Evolutionary conservation across 495 filamentous ascomycete genomes (phyloP), one percentile per base, ranked within the genome.

Genomic region (Daldinia concentrica): DNA sequence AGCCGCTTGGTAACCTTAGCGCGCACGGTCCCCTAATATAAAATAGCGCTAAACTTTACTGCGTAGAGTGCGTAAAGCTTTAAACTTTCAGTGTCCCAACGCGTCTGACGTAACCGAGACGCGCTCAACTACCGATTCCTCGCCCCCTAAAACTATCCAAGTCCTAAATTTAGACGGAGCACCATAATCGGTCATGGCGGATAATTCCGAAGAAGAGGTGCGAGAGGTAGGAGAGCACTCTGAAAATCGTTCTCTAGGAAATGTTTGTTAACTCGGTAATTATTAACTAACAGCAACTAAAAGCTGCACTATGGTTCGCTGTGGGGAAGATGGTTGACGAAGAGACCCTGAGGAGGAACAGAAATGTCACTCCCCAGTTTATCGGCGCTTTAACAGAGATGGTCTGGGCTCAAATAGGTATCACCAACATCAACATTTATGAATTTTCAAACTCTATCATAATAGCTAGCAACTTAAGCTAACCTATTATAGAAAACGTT

Each of bases 301-400:
- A 99, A 86, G 89, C 93, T 57, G 92, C 93, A 34, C 87, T 99
- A n/a, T 98, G 94, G 94, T 92, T 91, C 77, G 86, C 88, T 22
- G 89, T 97, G 66, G 94, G 94, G 76, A 91, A 93, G 77, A 93
- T 93, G 54, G 91, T 97, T 51, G 95, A 98, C 78, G 89, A 94
- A 68, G 93, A 97, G 77, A 91, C 89, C 30, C 80, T 95, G 37
- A 84, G 84, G 26, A 83, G 91, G 12, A 90, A 91, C 74, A 85
- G 91, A 65, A 97, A 95, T 79, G 93, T 94, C 2, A 98, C 94
- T 1, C 94, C 94, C 6, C 94, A 98, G 76, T 99, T 98, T 80
- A 98, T 97, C 73, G 94, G 89, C 9, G 93, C 93, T 0, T 80
- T 98, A 77, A 96, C 92, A 0, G 94, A 98, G 81, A 85, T 98